A percentile compares a stretch with the other conserved stretches of the same genome.
phyloP scores from a whole-genome alignment of 768 basidiomycete species.

The Gelatoporia subvermispora region DNA sequence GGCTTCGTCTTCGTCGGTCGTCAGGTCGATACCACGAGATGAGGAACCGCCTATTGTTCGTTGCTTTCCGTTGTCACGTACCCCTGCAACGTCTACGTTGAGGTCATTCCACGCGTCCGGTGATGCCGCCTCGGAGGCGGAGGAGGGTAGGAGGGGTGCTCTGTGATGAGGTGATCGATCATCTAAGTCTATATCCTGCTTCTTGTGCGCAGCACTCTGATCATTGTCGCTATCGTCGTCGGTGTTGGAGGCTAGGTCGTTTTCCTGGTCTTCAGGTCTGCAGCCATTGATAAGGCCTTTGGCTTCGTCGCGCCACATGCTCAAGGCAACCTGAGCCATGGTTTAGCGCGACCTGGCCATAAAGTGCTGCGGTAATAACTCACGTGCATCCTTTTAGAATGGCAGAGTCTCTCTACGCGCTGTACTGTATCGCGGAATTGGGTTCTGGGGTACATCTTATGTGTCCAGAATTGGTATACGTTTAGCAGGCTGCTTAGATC shows the following conservation, averaged over 20 bases:
- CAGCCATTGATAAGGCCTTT: constrained; percentile 36
- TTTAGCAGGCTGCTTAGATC: constrained; percentile 80
- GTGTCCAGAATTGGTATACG: constrained; percentile 93
- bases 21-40: neutral
- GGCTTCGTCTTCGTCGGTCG: constrained; percentile 14
- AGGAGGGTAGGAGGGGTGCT: constrained; percentile 34
- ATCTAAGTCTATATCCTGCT: neutral
- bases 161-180: constrained; percentile 30
- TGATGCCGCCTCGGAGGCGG: constrained; percentile 30
- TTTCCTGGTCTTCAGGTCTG: constrained; percentile 5
- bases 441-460: constrained; percentile 85
- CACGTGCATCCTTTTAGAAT: constrained; percentile 83
- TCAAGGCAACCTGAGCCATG: constrained; percentile 37
- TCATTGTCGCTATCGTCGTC: constrained; percentile 19
- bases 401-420: constrained; percentile 85
- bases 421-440: constrained; percentile 84
- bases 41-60: neutral
- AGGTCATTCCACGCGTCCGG: constrained; percentile 37
- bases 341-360: too few species aligned
- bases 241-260: constrained; percentile 25
- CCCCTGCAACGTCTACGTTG: constrained; percentile 48
- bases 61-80: constrained; percentile 41
- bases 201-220: constrained; percentile 4
- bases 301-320: constrained; percentile 76
- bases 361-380: constrained; percentile 17